These are phyloP conservation scores for Suhomyces kunorum DNA, from an alignment of 1,139 yeast species.

Conservation along the genomic window DNA sequence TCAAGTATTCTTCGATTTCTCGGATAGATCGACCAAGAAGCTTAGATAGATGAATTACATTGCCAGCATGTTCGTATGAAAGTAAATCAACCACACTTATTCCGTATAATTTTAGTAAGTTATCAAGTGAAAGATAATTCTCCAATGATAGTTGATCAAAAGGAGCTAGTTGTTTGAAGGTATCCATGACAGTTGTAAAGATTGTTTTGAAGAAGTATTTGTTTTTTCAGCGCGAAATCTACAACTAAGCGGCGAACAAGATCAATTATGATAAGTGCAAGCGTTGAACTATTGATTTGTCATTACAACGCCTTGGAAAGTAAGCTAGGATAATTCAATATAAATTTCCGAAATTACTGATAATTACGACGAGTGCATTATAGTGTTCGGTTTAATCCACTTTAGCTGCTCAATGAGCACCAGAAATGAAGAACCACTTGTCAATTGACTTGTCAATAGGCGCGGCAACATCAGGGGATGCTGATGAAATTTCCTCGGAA, in stretches of 20 bases:
- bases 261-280: not conserved
- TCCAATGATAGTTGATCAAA: constrained; percentile 15
- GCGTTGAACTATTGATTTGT: too few relatives aligned
- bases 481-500: constrained; percentile 62
- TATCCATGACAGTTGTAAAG: constrained; percentile 24
- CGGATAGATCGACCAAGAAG: constrained; percentile 47
- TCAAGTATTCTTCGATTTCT: constrained; percentile 45
- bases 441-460: constrained; percentile 96
- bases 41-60: constrained; percentile 36
- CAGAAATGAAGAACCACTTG: constrained; percentile 99
- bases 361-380: too few relatives aligned
- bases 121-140: constrained; percentile 20
- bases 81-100: constrained; percentile 29
- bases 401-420: constrained; percentile 49
- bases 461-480: constrained; percentile 74
- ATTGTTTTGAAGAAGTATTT: not conserved
- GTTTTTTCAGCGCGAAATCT: not conserved
- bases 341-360: not conserved
- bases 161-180: constrained; percentile 27
- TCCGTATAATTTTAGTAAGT: constrained; percentile 23
- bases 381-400: too few relatives aligned
- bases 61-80: constrained; percentile 17
- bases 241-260: not conserved
- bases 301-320: too few relatives aligned
- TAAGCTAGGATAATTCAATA: too few relatives aligned